Evolutionary conservation across 2,329 filamentous ascomycete species (phyloP).

Genomic region (Colletotrichum sp.): DNA sequence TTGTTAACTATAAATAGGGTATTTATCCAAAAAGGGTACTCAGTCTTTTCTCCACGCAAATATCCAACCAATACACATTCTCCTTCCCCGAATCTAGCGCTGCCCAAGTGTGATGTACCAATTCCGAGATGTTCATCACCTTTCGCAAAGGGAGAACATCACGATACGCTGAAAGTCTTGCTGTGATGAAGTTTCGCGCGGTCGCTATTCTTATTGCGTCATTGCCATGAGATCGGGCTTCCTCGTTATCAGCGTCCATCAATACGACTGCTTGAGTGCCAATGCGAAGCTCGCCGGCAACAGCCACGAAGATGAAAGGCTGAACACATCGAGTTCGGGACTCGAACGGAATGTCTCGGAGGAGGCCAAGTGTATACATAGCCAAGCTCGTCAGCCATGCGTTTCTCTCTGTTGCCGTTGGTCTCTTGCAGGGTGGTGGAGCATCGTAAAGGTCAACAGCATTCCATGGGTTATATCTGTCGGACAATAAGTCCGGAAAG

Average conservation of each 20-base stretch:
- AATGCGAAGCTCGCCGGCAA: not conserved
- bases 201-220: not conserved
- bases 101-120: not conserved
- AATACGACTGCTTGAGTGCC: not conserved
- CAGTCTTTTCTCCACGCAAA: not conserved
- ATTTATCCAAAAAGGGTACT: not conserved
- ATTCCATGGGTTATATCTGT: not conserved
- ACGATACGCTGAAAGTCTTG: not conserved
- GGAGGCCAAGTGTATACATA: not conserved
- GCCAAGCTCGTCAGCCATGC: not conserved
- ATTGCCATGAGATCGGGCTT: not conserved
- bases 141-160: not conserved
- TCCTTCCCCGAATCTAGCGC: not conserved
- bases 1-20: accelerated
- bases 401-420: not conserved
- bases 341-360: not conserved
- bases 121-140: not conserved
- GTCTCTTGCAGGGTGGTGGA: not conserved
- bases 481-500: not conserved
- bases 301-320: not conserved
- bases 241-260: not conserved
- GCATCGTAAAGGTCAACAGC: not conserved
- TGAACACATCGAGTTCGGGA: not conserved
- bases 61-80: not conserved
- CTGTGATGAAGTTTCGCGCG: not conserved